These are phyloP conservation scores for Coemansia sp. DNA, from an alignment of 192 early-diverging fungal genomes.

Conservation along the genomic window DNA sequence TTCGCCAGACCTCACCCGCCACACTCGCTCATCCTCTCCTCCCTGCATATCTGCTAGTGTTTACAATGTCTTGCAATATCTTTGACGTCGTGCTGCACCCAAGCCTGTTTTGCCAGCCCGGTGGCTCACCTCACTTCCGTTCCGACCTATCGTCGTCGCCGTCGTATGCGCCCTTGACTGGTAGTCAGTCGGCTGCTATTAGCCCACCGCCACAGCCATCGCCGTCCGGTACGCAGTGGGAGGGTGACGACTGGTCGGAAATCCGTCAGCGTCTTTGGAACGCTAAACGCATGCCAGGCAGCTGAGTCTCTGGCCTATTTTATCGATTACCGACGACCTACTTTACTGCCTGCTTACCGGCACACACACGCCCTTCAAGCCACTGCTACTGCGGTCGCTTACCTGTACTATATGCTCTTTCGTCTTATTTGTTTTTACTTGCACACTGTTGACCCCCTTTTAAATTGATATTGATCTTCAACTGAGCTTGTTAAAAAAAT, in stretches of 20 bases:
- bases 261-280: slow-evolving; percentile 51
- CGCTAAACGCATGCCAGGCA: slow-evolving; percentile 18
- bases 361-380: neutral
- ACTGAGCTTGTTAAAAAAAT: slow-evolving; percentile 1
- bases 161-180: slow-evolving; percentile 7
- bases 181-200: neutral
- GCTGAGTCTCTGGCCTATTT: neutral
- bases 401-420: slow-evolving; percentile 6
- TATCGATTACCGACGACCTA: neutral
- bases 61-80: slow-evolving; percentile 37
- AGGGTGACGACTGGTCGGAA: slow-evolving; percentile 39
- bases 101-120: slow-evolving; percentile 37
- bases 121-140: slow-evolving; percentile 10
- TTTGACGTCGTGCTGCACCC: slow-evolving; percentile 51
- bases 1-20: neutral
- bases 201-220: neutral
- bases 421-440: neutral
- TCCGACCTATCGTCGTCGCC: neutral
- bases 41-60: neutral
- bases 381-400: neutral
- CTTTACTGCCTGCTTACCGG: neutral
- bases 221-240: slow-evolving; percentile 13
- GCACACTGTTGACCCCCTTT: neutral
- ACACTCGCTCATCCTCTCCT: neutral
- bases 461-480: neutral